Conservation (phyloP, 768 basidiomycete genomes). For the Panaeolus cyanescens region DNA sequence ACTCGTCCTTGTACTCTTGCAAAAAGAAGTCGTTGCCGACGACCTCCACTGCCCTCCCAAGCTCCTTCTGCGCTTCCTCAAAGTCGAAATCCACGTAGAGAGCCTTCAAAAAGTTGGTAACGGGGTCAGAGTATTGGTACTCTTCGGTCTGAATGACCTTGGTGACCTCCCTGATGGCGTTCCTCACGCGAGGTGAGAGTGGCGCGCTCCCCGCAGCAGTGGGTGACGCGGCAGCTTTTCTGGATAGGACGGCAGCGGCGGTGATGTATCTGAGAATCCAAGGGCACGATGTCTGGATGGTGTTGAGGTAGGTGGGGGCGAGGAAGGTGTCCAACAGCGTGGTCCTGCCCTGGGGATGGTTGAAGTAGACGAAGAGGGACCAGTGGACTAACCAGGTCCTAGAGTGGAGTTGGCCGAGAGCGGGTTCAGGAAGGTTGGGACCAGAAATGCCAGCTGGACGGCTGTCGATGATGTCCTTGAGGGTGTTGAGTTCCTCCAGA, state of each 20-base stretch:
- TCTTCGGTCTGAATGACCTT: constrained; percentile 94
- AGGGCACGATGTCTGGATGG: constrained; percentile 93
- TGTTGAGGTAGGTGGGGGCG: constrained; percentile 95
- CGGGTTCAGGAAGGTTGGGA: constrained; percentile 56
- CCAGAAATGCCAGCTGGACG: constrained; percentile 53
- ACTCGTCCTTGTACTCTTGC: constrained; percentile 86
- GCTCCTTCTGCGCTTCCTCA: constrained; percentile 86
- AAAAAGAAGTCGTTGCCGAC: constrained; percentile 95
- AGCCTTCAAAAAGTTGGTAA: constrained; percentile 92
- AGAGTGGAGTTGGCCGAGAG: constrained; percentile 86
- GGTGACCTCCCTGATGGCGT: constrained; percentile 89
- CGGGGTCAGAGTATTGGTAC: constrained; percentile 93
- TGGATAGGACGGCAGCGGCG: constrained; percentile 89
- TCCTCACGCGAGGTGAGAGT: constrained; percentile 72
- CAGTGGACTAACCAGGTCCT: constrained; percentile 97
- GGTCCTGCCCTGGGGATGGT: constrained; percentile 89
- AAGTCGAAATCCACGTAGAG: constrained; percentile 97
- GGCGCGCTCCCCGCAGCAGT: constrained; percentile 39
- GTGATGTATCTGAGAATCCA: constrained; percentile 96
- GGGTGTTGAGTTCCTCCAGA: constrained; percentile 90
- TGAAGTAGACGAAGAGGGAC: constrained; percentile 98
- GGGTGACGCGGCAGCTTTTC: constrained; percentile 62
- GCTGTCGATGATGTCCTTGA: constrained; percentile 91
- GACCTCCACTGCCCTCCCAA: constrained; percentile 77
- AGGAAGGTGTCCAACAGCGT: constrained; percentile 97